Evolutionary conservation across 2,329 filamentous ascomycete species (phyloP).

Genomic region (Calonectria pseudoreteaudii): DNA sequence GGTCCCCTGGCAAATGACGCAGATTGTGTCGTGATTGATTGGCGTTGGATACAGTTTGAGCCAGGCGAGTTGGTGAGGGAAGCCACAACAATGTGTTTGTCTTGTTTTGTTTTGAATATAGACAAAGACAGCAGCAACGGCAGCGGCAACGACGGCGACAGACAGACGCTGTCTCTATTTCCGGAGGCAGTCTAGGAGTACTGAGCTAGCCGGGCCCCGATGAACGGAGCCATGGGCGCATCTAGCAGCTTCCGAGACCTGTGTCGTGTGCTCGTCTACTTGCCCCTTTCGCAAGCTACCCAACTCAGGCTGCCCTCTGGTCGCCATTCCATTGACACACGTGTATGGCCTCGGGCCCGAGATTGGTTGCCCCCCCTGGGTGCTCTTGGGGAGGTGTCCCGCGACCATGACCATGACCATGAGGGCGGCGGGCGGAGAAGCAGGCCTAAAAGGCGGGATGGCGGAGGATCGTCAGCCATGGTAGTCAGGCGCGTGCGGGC

Average conservation of each 20-base stretch:
- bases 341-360: conserved; percentile 39
- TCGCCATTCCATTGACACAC: conserved; percentile 33
- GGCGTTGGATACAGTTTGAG: not conserved
- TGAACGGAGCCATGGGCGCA: not conserved
- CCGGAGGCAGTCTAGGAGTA: not conserved
- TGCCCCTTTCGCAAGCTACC: not conserved
- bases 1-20: conserved; percentile 32
- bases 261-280: conserved; percentile 7
- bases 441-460: conserved; percentile 9
- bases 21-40: not conserved
- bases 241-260: not conserved
- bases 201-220: not conserved
- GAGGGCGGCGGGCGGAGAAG: not conserved
- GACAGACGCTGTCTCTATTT: not conserved
- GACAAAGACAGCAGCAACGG: not conserved
- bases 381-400: not conserved
- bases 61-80: not conserved
- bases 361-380: conserved; percentile 33
- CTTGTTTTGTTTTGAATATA: not conserved
- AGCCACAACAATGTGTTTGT: too few relatives aligned
- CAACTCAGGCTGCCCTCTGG: conserved; percentile 20
- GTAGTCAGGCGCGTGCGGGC: conserved; percentile 20
- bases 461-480: conserved; percentile 14
- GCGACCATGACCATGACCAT: not conserved
- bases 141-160: too few relatives aligned